Evolutionary conservation across 1,284 basidiomycete species (phyloP), one percentile per base, ranked within the genome.

Genomic region (Heimioporus punctisporus): DNA sequence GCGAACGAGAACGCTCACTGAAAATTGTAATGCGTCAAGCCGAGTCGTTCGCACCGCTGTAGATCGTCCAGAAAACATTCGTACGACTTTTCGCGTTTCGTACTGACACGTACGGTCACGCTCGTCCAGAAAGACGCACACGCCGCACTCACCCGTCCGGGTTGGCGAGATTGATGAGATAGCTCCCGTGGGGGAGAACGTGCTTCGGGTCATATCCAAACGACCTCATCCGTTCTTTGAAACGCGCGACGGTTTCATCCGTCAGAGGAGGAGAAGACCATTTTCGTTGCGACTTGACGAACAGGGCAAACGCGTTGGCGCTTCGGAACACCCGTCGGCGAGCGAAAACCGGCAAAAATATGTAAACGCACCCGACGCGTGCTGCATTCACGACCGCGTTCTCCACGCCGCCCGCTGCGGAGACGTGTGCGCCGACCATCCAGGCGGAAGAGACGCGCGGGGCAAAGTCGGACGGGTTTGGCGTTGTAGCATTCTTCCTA

Each of bases 361-460:
- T 4, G 24, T 21, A 45, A 12, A 71, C 76, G 44, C 59, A 89
- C 88, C 86, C 84, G 23, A 92, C 83, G n/a, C 76, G 74, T 8
- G 84, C 81, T 4, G 92, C 92, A 56, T 93, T 90, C 6, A 82
- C 58, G 5, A 93, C 72, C 0, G 89, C 74, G 54, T 91, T 90
- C 61, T 92, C 88, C 0, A 92, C 83, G 1, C 92, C 92, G 6
- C 91, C 92, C 3, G 87, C 85, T 17, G 88, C 81, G 24, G 89
- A 92, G 31, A 93, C 88, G 65, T 96, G 93, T 2, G 92, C 91
- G 2, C 93, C 93, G 17, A 95, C 74, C 64, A 87, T 88, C 85
- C 85, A 88, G 1, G 64, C 60, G 34, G 72, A 78, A 0, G 67
- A 55, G 3, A 68, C 60, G 28, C 81, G 74, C 21, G 58, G 40